Evolutionary conservation across 2,329 filamentous ascomycete genomes (phyloP).

Genomic region (Pezicula carpinea): DNA sequence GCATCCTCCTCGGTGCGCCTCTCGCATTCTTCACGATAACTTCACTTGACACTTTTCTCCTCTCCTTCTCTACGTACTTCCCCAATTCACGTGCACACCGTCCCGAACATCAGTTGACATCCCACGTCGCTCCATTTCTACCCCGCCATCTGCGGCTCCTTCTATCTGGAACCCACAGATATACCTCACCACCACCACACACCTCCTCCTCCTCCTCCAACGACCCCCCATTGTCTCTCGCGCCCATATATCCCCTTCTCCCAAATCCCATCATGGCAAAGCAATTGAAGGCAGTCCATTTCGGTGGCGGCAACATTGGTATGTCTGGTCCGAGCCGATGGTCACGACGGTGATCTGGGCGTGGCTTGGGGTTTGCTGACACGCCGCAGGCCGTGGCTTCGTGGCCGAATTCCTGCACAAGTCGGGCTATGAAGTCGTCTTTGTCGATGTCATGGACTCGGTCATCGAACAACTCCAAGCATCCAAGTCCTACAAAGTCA

Average conservation of each 20-base stretch:
- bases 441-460: slow-evolving; percentile 85
- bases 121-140: too few relatives aligned
- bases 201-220: not conserved
- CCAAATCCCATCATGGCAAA: slow-evolving; percentile 31
- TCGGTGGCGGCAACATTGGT: slow-evolving; percentile 79
- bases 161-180: not conserved
- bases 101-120: too few relatives aligned
- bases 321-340: not conserved
- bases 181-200: slow-evolving; percentile 1
- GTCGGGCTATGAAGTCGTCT: slow-evolving; percentile 92
- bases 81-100: too few relatives aligned
- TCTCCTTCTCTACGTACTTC: too few relatives aligned
- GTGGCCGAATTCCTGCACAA: slow-evolving; percentile 63
- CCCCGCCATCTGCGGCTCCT: not conserved
- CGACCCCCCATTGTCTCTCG: not conserved
- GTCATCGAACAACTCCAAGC: slow-evolving; percentile 77
- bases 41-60: too few relatives aligned
- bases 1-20: too few relatives aligned
- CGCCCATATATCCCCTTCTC: slow-evolving; percentile 4
- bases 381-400: slow-evolving; percentile 32
- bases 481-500: slow-evolving; percentile 78
- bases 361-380: too few relatives aligned
- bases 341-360: not conserved
- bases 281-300: slow-evolving; percentile 66
- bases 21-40: too few relatives aligned